Base-by-base conservation (phyloP, 2,329 filamentous ascomycete genomes). In the Pseudofabraea citricarpa region DNA sequence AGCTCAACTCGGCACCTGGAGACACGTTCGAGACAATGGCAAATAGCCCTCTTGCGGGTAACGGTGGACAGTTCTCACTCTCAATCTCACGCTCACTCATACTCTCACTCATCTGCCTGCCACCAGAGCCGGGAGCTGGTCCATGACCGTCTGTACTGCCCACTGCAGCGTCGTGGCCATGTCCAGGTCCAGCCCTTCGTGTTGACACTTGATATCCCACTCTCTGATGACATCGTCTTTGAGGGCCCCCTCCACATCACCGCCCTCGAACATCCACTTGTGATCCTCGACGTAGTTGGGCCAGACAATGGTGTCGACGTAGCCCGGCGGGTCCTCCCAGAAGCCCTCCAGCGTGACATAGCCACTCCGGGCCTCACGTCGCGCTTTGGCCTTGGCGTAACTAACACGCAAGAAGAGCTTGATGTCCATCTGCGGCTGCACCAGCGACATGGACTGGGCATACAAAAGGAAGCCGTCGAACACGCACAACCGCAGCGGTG, bases 291-390 rank as follows among this genome's bases (percentile, higher is more conserved):
- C 87, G 64, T 96, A 97, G 56, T 95, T 91, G 3, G 91, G 91
- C 93, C 93, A 98, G 4, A 98, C 93, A 43, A 98, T 77, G 61
- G 86, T 79, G 62, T 97, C 90, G 27, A 97, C 90, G 62, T 97
- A 98, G 0, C 88, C 90, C 0, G 89, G 89, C 0, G 93, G 93
- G 64, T 98, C 93, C 44, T 83, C 76, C 93, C 93, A 98, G 68
- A 96, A 98, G 21, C 90, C 91, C 58, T 96, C 81, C 5, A 85
- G 65, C 3, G 87, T 91, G 22, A 89, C 85, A 62, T 93, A 93
- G 9, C 87, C 87, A 52, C 76, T 80, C 42, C 87, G 70, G 0
- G 79, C 80, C 58, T 85, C 79, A 22, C 87, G 70, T 19, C 87
- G 73, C 24, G 70, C 66, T 57, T 83, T 85, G 3, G 83, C 83